A percentile compares a stretch with the other conserved stretches of the same genome.
phyloP scores from a whole-genome alignment of 1,284 basidiomycete species.

The Microbotryum silenes-acaulis region DNA sequence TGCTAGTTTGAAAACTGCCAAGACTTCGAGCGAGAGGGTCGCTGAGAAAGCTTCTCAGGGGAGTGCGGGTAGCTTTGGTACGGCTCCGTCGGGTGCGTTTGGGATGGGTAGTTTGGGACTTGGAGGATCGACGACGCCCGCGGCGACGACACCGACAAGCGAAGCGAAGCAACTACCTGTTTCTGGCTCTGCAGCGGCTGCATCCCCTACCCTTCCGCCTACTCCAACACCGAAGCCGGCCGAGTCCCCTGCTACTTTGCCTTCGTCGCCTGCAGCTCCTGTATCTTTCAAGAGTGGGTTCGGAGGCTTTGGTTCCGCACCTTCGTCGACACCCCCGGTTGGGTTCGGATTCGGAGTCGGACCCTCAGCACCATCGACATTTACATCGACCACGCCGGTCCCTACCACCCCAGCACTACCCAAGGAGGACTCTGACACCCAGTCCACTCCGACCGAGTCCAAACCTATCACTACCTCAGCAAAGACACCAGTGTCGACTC shows the following conservation, averaged over 20 bases:
- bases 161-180: not conserved
- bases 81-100: not conserved
- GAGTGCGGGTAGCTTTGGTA: not conserved
- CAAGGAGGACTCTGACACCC: not conserved
- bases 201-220: not conserved
- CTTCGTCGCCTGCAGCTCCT: not conserved
- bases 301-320: conserved; percentile 1
- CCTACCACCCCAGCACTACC: not conserved
- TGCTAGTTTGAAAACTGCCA: conserved; percentile 16
- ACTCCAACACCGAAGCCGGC: not conserved
- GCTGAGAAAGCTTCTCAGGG: not conserved
- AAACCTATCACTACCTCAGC: not conserved
- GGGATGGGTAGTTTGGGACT: conserved; percentile 22
- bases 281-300: not conserved
- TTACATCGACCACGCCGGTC: not conserved
- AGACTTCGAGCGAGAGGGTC: not conserved
- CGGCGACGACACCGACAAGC: not conserved
- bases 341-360: conserved; percentile 3
- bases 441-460: not conserved
- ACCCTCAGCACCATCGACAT: not conserved
- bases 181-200: conserved; percentile 3
- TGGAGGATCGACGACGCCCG: not conserved
- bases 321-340: not conserved
- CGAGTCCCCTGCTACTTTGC: not conserved
- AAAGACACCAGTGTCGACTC: not conserved